Evolutionary conservation across 805 yeast genomes (phyloP).

Genomic region (Yarrowia keelungensis): DNA sequence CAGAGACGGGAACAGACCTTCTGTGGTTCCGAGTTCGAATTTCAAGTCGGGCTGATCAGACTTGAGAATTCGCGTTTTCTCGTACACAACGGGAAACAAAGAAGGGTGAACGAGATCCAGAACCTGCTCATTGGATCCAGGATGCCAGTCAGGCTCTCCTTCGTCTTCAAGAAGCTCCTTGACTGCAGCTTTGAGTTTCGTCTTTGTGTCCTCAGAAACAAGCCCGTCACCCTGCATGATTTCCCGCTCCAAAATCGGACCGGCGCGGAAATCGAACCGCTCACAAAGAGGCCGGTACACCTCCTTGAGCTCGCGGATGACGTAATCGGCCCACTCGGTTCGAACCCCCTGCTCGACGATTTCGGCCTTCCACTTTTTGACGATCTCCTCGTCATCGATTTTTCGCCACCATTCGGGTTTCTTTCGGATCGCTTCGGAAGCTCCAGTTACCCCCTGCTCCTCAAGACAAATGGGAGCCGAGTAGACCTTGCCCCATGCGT

Average conservation of each 20-base stretch:
- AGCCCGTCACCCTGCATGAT: constrained; percentile 46
- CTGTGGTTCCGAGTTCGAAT: constrained; percentile 20
- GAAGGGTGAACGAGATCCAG: constrained; percentile 55
- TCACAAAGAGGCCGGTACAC: constrained; percentile 42
- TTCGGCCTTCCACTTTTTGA: constrained; percentile 48
- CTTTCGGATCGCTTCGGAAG: constrained; percentile 42
- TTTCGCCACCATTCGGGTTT: constrained; percentile 50
- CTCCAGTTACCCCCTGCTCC: constrained; percentile 8
- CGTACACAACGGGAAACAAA: constrained; percentile 51
- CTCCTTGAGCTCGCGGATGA: constrained; percentile 50
- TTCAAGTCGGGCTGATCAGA: constrained; percentile 4
- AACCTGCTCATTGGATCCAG: constrained; percentile 52
- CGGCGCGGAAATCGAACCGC: constrained; percentile 40
- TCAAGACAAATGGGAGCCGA: constrained; percentile 11
- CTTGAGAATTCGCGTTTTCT: constrained; percentile 33
- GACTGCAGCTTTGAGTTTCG: constrained; percentile 40
- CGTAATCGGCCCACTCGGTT: constrained; percentile 46
- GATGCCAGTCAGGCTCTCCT: constrained; percentile 51
- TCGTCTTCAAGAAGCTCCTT: constrained; percentile 41
- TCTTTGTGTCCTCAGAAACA: constrained; percentile 34
- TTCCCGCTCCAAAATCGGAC: constrained; percentile 46
- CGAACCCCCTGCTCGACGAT: constrained; percentile 40
- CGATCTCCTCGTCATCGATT: constrained; percentile 45
- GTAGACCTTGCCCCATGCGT: constrained; percentile 5
- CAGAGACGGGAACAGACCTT: constrained; percentile 2